Evolutionary conservation across 2,329 filamentous ascomycete species (phyloP).

Genomic region (Xylaria sp.): DNA sequence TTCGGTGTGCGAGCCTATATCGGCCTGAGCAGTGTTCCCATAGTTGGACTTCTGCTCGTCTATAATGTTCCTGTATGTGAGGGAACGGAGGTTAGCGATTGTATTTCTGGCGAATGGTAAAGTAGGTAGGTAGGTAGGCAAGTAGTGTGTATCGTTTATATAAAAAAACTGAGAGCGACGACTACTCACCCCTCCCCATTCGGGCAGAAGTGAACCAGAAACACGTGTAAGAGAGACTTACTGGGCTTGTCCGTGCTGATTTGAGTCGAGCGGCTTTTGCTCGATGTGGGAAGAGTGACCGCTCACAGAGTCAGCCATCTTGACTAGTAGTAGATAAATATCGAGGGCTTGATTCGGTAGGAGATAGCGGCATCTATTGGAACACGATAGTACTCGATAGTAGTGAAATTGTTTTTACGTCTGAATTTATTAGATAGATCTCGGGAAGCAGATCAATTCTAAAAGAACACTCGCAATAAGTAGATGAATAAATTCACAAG

Average conservation of each 20-base stretch:
- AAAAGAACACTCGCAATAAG: neutral
- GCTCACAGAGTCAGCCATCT: slow-evolving; percentile 41
- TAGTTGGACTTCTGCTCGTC: slow-evolving; percentile 40
- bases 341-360: neutral
- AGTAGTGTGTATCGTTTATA: neutral
- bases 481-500: neutral
- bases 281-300: slow-evolving; percentile 38
- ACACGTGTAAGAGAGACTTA: slow-evolving; percentile 29
- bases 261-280: slow-evolving; percentile 39
- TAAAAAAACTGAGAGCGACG: neutral
- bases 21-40: slow-evolving; percentile 36
- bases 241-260: slow-evolving; percentile 40
- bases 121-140: neutral
- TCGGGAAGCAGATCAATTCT: neutral
- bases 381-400: slow-evolving; percentile 1
- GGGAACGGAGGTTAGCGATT: slow-evolving; percentile 9
- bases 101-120: neutral
- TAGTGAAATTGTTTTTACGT: neutral
- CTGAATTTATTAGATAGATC: neutral
- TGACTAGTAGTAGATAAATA: slow-evolving; percentile 12
- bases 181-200: neutral
- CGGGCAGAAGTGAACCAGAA: neutral
- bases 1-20: slow-evolving; percentile 38
- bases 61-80: slow-evolving; percentile 39
- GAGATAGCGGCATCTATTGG: neutral